These are phyloP conservation scores for Clitocybe nebularis DNA, from an alignment of 1,284 basidiomycete species.

Conservation along the genomic window DNA sequence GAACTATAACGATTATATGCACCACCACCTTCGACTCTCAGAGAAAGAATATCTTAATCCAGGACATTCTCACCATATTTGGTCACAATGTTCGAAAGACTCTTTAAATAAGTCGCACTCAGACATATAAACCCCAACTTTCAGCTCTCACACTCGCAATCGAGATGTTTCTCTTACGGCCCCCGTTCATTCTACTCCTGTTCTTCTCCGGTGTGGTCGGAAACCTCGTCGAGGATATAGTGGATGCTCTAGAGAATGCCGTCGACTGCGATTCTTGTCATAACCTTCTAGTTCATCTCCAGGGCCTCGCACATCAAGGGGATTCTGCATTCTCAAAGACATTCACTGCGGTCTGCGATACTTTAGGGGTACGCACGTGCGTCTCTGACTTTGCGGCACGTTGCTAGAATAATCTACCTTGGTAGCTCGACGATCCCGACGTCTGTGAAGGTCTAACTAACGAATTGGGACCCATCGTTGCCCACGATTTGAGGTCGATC, in stretches of 20 bases:
- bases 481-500: conserved; percentile 51
- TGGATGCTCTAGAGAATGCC: conserved; percentile 36
- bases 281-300: conserved; percentile 37
- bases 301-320: conserved; percentile 38
- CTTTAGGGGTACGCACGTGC: conserved; percentile 27
- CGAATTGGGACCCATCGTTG: conserved; percentile 53
- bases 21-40: too few relatives aligned
- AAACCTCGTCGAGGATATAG: conserved; percentile 34
- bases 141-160: too few relatives aligned
- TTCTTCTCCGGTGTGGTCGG: conserved; percentile 7
- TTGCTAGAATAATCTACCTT: neutral
- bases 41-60: too few relatives aligned
- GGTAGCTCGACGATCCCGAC: conserved; percentile 36
- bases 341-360: conserved; percentile 38
- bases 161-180: neutral
- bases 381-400: neutral
- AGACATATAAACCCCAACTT: too few relatives aligned
- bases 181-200: conserved; percentile 6
- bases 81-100: too few relatives aligned
- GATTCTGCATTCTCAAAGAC: conserved; percentile 37
- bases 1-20: too few relatives aligned
- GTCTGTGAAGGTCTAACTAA: conserved; percentile 51
- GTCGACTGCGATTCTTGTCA: conserved; percentile 46
- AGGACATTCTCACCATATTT: too few relatives aligned
- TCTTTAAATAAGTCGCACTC: too few relatives aligned